A percentile compares a stretch with the other conserved stretches of the same genome.
Conservation (phyloP, 2,329 filamentous ascomycete species). For the Epichloe amarillans region DNA sequence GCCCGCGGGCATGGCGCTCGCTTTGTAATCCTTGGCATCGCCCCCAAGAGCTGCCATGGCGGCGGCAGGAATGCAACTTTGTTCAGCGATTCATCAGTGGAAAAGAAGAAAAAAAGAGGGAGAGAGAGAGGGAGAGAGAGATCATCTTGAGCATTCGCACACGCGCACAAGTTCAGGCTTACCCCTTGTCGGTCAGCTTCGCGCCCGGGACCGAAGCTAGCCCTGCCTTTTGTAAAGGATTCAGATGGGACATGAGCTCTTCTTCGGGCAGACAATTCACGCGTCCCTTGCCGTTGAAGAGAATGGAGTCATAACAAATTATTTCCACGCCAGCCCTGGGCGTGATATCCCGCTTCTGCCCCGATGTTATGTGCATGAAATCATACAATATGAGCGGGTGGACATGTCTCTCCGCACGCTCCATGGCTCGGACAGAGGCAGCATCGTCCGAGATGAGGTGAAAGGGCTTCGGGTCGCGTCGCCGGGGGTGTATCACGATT, state of each 20-base stretch:
- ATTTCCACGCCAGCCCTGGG: slow-evolving; percentile 31
- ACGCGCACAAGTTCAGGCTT: slow-evolving; percentile 1
- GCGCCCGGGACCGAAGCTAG: slow-evolving; percentile 17
- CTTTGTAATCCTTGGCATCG: slow-evolving; percentile 12
- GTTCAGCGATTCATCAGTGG: background rate
- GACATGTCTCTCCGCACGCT: slow-evolving; percentile 32
- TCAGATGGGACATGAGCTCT: slow-evolving; percentile 27
- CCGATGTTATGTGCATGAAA: slow-evolving; percentile 39
- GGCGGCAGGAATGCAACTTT: slow-evolving; percentile 25
- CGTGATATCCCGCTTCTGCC: slow-evolving; percentile 31
- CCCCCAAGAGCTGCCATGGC: slow-evolving; percentile 23
- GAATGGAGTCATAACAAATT: slow-evolving; percentile 45
- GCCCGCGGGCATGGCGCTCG: slow-evolving; percentile 25
- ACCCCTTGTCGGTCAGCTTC: slow-evolving; percentile 29
- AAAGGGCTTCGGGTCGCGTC: slow-evolving; percentile 29
- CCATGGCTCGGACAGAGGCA: slow-evolving; percentile 28
- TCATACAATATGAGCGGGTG: slow-evolving; percentile 41
- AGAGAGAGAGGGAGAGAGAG: no score
- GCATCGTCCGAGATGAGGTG: slow-evolving; percentile 28
- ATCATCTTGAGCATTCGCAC: no score
- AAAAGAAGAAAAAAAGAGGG: background rate
- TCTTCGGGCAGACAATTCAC: slow-evolving; percentile 35
- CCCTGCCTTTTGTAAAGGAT: slow-evolving; percentile 16
- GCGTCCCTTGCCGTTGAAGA: slow-evolving; percentile 48
- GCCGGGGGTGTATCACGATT: slow-evolving; percentile 32